Percentiles rank a stretch among this genome's conserved stretches.
Conservation (phyloP, 495 filamentous ascomycete species). For the Penicillium cosmopolitanum region DNA sequence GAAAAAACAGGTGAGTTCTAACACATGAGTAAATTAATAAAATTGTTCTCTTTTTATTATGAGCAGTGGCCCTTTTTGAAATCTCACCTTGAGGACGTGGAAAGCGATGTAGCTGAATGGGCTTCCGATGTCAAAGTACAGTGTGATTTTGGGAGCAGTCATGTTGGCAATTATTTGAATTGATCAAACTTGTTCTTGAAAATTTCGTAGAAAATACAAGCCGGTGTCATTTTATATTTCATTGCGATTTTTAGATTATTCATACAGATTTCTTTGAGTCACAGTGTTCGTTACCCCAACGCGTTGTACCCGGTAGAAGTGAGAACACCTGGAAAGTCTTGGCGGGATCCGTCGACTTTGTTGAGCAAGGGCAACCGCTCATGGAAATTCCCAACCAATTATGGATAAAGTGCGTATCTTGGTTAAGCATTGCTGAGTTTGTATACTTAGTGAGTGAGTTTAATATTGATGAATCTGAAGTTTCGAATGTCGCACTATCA, state of each 20-base stretch:
- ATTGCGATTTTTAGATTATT: slow-evolving; percentile 16
- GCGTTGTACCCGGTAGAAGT: slow-evolving; percentile 6
- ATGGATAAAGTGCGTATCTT: not conserved
- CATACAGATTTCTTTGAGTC: slow-evolving; percentile 12
- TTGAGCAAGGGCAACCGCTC: not conserved
- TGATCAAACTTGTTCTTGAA: not conserved
- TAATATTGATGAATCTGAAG: no score
- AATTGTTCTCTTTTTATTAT: no score
- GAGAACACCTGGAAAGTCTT: not conserved
- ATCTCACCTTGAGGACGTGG: slow-evolving; percentile 19
- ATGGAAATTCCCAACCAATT: not conserved
- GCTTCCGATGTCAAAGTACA: slow-evolving; percentile 30
- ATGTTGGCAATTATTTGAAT: slow-evolving; percentile 6
- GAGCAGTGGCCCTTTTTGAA: not conserved
- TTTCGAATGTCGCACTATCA: no score
- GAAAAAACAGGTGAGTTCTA: slow-evolving; percentile 26
- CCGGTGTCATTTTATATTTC: not conserved
- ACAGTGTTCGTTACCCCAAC: slow-evolving; percentile 1
- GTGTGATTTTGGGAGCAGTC: slow-evolving; percentile 16
- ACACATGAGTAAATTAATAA: not conserved
- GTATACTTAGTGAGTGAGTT: no score
- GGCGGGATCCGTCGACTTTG: not conserved
- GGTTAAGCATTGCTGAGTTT: no score
- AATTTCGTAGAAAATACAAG: not conserved
- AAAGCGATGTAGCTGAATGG: slow-evolving; percentile 30